A percentile compares a stretch with the other conserved stretches of the same genome.
Conservation (phyloP, 2,329 filamentous ascomycete genomes). For the Drechmeria coniospora region DNA sequence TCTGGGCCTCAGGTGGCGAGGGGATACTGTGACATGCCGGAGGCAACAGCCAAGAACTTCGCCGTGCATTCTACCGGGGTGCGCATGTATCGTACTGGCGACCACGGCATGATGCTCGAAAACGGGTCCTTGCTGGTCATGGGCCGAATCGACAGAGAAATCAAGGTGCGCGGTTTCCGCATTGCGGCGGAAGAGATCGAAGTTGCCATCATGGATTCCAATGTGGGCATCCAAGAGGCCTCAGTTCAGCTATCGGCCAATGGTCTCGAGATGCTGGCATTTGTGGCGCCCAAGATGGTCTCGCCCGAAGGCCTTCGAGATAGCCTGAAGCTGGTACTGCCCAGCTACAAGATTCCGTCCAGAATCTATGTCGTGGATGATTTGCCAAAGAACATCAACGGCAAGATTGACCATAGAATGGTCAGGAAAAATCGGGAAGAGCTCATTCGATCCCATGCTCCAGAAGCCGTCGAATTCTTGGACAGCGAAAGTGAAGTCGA, state of each 20-base stretch:
- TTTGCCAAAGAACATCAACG: constrained; percentile 4
- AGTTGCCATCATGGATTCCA: constrained; percentile 2
- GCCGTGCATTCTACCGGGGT: constrained; percentile 1
- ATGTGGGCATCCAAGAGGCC: constrained; percentile 1
- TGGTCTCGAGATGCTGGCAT: constrained; percentile 3
- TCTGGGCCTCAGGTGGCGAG: constrained; percentile 3
- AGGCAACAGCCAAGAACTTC: constrained; percentile 3
- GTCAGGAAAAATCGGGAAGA: neutral
- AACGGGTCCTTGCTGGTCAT: constrained; percentile 4
- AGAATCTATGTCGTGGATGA: neutral
- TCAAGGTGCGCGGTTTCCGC: constrained; percentile 7
- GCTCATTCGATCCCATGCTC: neutral
- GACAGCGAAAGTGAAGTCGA: no score
- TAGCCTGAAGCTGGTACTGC: constrained; percentile 2
- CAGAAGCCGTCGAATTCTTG: neutral
- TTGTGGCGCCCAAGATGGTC: constrained; percentile 2
- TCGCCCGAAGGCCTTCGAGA: constrained; percentile 1
- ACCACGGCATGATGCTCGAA: constrained; percentile 2
- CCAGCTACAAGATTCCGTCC: constrained; percentile 3
- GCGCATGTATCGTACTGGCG: constrained; percentile 6
- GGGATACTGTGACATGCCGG: constrained; percentile 3
- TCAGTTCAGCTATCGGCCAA: constrained; percentile 4
- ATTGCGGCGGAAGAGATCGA: constrained; percentile 7
- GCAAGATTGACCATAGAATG: constrained; percentile 6
- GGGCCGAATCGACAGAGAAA: constrained; percentile 6